A percentile compares a stretch with the other conserved stretches of the same genome.
Evolutionary conservation across 345 rosid genomes (phyloP).

Genomic region (Turnera subulata): DNA sequence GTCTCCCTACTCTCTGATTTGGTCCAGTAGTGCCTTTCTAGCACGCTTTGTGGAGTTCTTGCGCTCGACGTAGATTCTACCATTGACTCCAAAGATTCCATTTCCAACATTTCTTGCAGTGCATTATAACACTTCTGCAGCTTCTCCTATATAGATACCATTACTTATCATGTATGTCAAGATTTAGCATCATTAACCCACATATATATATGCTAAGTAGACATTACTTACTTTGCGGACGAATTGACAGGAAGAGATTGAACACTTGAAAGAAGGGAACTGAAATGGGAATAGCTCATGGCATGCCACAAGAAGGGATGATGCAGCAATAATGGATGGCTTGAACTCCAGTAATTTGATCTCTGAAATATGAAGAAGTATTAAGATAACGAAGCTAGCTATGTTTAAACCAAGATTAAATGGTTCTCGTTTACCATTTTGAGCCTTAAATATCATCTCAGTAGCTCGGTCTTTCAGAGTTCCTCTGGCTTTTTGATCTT

Average conservation of each 20-base stretch:
- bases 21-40: constrained; percentile 29
- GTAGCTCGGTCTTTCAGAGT: constrained; percentile 49
- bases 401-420: neutral
- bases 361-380: too few species aligned
- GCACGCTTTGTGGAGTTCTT: constrained; percentile 42
- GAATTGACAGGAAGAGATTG: constrained; percentile 33
- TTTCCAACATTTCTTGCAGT: constrained; percentile 40
- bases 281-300: constrained; percentile 53
- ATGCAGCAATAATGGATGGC: constrained; percentile 62
- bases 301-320: constrained; percentile 50
- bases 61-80: too few species aligned
- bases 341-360: constrained; percentile 46
- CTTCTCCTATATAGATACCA: constrained; percentile 30
- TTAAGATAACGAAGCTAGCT: too few species aligned
- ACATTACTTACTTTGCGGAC: constrained; percentile 48
- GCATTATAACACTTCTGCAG: constrained; percentile 34
- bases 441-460: constrained; percentile 45
- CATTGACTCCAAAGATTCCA: constrained; percentile 16
- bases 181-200: too few species aligned
- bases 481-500: constrained; percentile 36
- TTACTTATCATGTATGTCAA: too few species aligned
- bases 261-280: constrained; percentile 29
- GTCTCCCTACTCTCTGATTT: constrained; percentile 35
- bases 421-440: constrained; percentile 27
- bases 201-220: too few species aligned